Evolutionary conservation across 1,284 basidiomycete genomes (phyloP).

Genomic region (Taiwanofungus camphoratus): DNA sequence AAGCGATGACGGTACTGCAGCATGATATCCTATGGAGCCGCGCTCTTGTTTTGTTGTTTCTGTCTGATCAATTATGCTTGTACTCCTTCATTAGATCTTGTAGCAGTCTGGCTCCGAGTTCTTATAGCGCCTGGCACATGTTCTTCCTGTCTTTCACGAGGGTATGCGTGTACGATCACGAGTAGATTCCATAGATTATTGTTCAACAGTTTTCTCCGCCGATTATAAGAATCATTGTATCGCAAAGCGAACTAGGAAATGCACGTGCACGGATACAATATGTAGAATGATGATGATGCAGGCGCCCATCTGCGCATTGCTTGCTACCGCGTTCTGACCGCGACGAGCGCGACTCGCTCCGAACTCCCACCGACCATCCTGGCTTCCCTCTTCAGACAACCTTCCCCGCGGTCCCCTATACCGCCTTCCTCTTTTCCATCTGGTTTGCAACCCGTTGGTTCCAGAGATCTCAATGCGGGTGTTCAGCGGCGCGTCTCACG

Average conservation of each 20-base stretch:
- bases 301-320: background rate
- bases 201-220: conserved; percentile 12
- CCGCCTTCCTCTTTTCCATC: conserved; percentile 47
- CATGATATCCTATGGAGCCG: conserved; percentile 15
- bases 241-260: no score
- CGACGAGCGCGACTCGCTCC: background rate
- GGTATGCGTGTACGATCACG: conserved; percentile 24
- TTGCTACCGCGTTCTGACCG: background rate
- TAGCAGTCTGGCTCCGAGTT: conserved; percentile 21
- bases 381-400: conserved; percentile 31
- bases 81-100: conserved; percentile 21
- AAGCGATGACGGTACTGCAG: conserved; percentile 27
- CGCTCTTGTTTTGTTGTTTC: conserved; percentile 11
- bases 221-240: no score
- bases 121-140: conserved; percentile 17
- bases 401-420: conserved; percentile 40
- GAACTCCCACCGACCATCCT: conserved; percentile 16
- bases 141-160: conserved; percentile 13
- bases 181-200: conserved; percentile 26
- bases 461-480: conserved; percentile 38
- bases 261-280: conserved; percentile 1
- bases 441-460: conserved; percentile 49
- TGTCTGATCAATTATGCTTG: conserved; percentile 18
- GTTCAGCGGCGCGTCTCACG: conserved; percentile 45
- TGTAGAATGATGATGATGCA: background rate